A percentile compares a stretch with the other conserved stretches of the same genome.
Conservation (phyloP, 306 rosid genomes). For the Prunus armeniaca region DNA sequence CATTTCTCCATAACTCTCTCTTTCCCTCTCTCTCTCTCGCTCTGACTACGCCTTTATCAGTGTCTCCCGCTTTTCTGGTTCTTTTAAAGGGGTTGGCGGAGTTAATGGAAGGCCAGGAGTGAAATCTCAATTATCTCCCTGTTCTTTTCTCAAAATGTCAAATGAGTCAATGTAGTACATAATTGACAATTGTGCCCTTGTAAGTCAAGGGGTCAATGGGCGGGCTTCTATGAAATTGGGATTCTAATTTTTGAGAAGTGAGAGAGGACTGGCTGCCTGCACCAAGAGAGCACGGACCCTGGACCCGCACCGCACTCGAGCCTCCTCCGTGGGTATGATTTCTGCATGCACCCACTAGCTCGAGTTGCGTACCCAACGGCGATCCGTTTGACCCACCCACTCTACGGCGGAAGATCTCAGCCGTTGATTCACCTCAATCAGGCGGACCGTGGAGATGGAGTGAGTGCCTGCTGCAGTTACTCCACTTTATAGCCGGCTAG, state of each 20-base stretch:
- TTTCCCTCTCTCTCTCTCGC: constrained; percentile 7
- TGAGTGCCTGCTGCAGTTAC: background rate
- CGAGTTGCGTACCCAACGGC: constrained; percentile 34
- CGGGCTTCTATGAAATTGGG: background rate
- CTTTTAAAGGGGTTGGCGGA: constrained; percentile 49
- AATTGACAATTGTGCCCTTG: constrained; percentile 1
- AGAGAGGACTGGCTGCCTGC: constrained; percentile 6
- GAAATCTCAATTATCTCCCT: constrained; percentile 15
- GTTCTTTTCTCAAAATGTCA: background rate
- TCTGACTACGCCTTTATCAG: constrained; percentile 20
- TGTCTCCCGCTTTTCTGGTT: constrained; percentile 81
- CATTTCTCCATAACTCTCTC: constrained; percentile 12
- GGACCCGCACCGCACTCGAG: constrained; percentile 27
- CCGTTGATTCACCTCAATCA: background rate
- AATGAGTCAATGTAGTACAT: background rate
- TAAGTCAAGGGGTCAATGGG: background rate
- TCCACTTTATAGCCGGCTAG: background rate
- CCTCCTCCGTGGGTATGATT: constrained; percentile 68
- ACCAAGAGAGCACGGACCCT: constrained; percentile 25
- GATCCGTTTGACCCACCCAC: constrained; percentile 35
- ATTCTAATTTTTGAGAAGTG: background rate
- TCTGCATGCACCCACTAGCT: constrained; percentile 56
- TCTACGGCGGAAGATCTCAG: background rate
- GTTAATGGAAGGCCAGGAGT: background rate
- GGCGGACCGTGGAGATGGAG: background rate